A percentile compares a stretch with the other conserved stretches of the same genome.
phyloP scores from a whole-genome alignment of 2,329 filamentous ascomycete genomes.

The Allantophomopsis lycopodina region DNA sequence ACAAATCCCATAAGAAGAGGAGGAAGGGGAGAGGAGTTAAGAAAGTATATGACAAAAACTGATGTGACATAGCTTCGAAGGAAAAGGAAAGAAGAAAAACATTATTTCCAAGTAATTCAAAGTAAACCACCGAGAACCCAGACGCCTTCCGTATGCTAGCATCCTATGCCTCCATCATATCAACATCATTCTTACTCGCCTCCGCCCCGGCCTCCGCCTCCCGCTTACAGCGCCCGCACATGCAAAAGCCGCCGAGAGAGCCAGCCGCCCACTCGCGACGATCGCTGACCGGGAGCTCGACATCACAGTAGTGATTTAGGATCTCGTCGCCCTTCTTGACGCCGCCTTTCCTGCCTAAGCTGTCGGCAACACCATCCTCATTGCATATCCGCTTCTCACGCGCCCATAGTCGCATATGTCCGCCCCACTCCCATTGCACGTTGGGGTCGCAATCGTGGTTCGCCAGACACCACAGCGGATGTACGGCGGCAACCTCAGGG shows the following conservation, averaged over 20 bases:
- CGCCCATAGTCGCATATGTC: slow-evolving; percentile 58
- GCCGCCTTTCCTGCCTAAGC: slow-evolving; percentile 29
- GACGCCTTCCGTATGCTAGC: no score
- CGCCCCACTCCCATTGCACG: slow-evolving; percentile 87
- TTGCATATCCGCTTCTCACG: slow-evolving; percentile 39
- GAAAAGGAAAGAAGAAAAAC: no score
- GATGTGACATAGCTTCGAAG: no score
- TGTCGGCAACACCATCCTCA: background rate
- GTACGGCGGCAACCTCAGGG: slow-evolving; percentile 84
- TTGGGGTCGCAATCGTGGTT: slow-evolving; percentile 97
- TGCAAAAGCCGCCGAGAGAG: slow-evolving; percentile 77
- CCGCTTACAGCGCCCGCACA: slow-evolving; percentile 68
- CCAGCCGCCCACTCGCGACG: slow-evolving; percentile 81
- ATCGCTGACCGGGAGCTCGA: slow-evolving; percentile 62
- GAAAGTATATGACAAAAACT: no score
- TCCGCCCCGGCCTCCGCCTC: slow-evolving; percentile 34
- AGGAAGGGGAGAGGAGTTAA: no score
- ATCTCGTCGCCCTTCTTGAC: slow-evolving; percentile 75
- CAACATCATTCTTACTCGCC: no score
- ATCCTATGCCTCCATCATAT: no score
- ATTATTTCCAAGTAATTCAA: no score
- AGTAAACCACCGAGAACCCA: no score
- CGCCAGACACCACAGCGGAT: slow-evolving; percentile 90
- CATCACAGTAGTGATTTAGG: slow-evolving; percentile 88
- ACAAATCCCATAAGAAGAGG: no score